These are phyloP conservation scores for Arxiozyma heterogenica DNA, from an alignment of 1,139 yeast genomes.

Conservation along the genomic window DNA sequence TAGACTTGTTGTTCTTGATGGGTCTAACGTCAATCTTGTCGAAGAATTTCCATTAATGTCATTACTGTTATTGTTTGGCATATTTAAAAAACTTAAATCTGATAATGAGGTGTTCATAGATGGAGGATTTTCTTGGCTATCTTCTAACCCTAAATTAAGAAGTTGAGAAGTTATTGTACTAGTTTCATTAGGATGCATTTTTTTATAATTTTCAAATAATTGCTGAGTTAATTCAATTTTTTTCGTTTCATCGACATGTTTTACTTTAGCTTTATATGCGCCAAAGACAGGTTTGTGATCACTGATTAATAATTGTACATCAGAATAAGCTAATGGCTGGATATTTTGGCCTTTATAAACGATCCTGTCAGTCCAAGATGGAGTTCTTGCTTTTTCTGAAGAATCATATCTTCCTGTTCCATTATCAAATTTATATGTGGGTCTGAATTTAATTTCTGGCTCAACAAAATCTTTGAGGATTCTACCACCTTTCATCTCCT, in stretches of 20 bases:
- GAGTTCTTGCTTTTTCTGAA: conserved; percentile 85
- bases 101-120: background rate
- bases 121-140: background rate
- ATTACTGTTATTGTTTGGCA: background rate
- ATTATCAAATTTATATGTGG: conserved; percentile 88
- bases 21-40: background rate
- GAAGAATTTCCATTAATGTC: background rate
- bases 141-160: conserved; percentile 10
- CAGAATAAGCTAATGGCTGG: conserved; percentile 49
- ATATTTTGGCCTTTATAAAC: conserved; percentile 51
- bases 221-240: conserved; percentile 44
- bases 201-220: conserved; percentile 44
- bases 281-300: conserved; percentile 93
- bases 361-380: conserved; percentile 95
- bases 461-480: conserved; percentile 71
- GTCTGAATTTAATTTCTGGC: conserved; percentile 63
- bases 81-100: background rate
- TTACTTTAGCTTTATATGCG: conserved; percentile 53
- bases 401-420: conserved; percentile 71
- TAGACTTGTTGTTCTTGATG: background rate
- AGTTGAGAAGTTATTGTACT: conserved; percentile 16
- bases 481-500: conserved; percentile 63
- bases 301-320: conserved; percentile 51
- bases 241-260: conserved; percentile 50
- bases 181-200: conserved; percentile 22